These are phyloP conservation scores for Aethionema arabicum DNA, from an alignment of 345 rosid species.

Conservation along the genomic window DNA sequence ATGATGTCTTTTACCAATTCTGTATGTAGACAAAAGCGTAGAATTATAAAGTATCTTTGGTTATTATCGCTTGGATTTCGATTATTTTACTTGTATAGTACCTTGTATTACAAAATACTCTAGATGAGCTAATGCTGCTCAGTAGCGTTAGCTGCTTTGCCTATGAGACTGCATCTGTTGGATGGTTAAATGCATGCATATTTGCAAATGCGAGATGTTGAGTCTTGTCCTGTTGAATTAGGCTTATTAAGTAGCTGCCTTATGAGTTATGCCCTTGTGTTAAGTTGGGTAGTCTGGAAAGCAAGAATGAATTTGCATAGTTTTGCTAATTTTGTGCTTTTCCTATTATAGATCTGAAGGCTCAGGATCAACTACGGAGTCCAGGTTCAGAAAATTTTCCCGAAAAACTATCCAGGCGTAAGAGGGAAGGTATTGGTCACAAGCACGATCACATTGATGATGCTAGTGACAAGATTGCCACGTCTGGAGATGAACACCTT, in stretches of 20 bases:
- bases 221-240: not conserved
- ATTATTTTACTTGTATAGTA: slow-evolving; percentile 8
- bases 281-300: not conserved
- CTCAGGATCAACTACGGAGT: slow-evolving; percentile 47
- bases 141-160: not conserved
- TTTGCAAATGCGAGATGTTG: not conserved
- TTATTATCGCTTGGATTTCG: not conserved
- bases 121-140: too few species aligned
- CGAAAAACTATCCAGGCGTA: slow-evolving; percentile 66
- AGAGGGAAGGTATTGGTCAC: slow-evolving; percentile 58
- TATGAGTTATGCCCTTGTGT: not conserved
- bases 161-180: slow-evolving; percentile 8
- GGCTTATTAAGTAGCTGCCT: not conserved
- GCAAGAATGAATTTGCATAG: slow-evolving; percentile 7
- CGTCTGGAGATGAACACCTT: slow-evolving; percentile 49
- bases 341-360: slow-evolving; percentile 50
- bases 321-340: slow-evolving; percentile 22
- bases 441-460: slow-evolving; percentile 65
- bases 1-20: not conserved
- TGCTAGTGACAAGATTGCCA: slow-evolving; percentile 39
- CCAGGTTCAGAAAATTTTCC: slow-evolving; percentile 51
- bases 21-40: not conserved
- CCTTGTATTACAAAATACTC: slow-evolving; percentile 1
- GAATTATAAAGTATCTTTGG: not conserved
- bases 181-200: not conserved